Evolutionary conservation across 1,139 yeast genomes (phyloP).

Genomic region (Kodamaea anthophila): DNA sequence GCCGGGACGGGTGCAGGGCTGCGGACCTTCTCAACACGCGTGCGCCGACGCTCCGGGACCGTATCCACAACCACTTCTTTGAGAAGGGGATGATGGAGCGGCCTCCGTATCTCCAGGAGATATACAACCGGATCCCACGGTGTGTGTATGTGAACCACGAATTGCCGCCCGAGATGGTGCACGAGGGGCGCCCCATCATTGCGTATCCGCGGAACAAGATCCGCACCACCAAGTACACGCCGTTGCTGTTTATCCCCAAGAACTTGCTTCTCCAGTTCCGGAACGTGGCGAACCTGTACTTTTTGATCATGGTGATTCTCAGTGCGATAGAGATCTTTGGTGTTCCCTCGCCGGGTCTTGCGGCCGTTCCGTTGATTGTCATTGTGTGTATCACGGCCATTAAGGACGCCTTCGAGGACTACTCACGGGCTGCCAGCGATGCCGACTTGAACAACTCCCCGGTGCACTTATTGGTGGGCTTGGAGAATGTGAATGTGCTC

Average conservation of each 20-base stretch:
- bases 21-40: conserved; percentile 21
- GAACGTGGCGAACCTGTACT: conserved; percentile 86
- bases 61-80: conserved; percentile 24
- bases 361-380: conserved; percentile 91
- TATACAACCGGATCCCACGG: conserved; percentile 33
- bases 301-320: conserved; percentile 71
- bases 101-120: conserved; percentile 31
- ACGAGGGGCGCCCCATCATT: conserved; percentile 47
- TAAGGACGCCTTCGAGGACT: conserved; percentile 93
- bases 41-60: conserved; percentile 30
- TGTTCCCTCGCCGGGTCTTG: conserved; percentile 80
- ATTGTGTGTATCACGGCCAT: conserved; percentile 84
- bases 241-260: conserved; percentile 81
- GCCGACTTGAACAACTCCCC: conserved; percentile 81
- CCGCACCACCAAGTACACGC: conserved; percentile 93
- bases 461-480: conserved; percentile 68
- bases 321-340: conserved; percentile 91
- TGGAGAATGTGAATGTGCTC: conserved; percentile 72
- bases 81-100: conserved; percentile 26
- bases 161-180: conserved; percentile 26
- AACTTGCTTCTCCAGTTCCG: conserved; percentile 74
- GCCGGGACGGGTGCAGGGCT: no score
- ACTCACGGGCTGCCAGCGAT: conserved; percentile 74
- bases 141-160: conserved; percentile 33
- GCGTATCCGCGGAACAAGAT: conserved; percentile 81